Evolutionary conservation across 768 basidiomycete species (phyloP).

Genomic region (Kwoniella shandongensis): DNA sequence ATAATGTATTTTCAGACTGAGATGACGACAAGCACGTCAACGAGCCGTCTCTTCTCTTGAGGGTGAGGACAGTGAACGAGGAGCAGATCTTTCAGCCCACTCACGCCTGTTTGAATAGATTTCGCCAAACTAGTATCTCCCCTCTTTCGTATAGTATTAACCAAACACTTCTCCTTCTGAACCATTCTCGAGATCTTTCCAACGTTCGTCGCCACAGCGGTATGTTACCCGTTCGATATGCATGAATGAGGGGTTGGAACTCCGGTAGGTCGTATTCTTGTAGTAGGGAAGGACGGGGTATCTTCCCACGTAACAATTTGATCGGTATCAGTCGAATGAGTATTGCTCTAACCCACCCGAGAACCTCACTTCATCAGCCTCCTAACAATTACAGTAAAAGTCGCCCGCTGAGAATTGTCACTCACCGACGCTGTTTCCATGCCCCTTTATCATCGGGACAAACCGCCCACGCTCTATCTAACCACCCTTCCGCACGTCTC

Average conservation of each 20-base stretch:
- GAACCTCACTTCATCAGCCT: not conserved
- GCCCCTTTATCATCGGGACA: conserved; percentile 27
- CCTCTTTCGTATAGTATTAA: conserved; percentile 45
- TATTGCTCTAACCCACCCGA: conserved; percentile 30
- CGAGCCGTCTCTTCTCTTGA: too few species aligned
- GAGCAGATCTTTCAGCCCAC: too few species aligned
- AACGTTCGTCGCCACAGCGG: conserved; percentile 34
- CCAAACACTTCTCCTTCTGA: conserved; percentile 37
- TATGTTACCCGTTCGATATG: conserved; percentile 33
- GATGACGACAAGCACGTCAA: not conserved
- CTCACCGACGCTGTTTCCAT: conserved; percentile 38
- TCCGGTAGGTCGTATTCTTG: conserved; percentile 28
- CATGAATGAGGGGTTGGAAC: conserved; percentile 35
- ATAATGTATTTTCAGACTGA: conserved; percentile 37
- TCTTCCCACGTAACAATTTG: conserved; percentile 37
- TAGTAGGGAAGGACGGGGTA: conserved; percentile 27
- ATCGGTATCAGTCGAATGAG: conserved; percentile 43
- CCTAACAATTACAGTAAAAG: too few species aligned
- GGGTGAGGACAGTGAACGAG: too few species aligned
- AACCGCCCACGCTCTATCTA: conserved; percentile 38
- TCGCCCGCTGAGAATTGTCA: too few species aligned
- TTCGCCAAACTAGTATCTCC: conserved; percentile 46
- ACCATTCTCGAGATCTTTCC: conserved; percentile 36
- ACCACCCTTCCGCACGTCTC: conserved; percentile 32
- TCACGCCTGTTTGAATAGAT: conserved; percentile 32